Base-by-base conservation (phyloP, 495 filamentous ascomycete species). In the Parachaetomium inaequale region DNA sequence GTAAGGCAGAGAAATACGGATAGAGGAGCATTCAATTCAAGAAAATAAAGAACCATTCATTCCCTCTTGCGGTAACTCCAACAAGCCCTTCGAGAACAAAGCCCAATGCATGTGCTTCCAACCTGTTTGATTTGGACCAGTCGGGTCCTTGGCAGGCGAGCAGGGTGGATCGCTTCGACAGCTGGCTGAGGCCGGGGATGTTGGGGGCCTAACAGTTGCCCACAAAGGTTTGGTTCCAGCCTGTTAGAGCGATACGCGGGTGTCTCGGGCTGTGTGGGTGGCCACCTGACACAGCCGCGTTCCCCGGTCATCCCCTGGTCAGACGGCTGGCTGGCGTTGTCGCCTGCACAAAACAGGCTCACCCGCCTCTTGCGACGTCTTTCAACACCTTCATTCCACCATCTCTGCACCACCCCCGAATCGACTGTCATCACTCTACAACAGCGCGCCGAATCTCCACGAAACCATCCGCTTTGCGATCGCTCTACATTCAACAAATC, bases 281-380 rank as follows among this genome's bases (percentile, higher is more conserved):
- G n/a, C 58, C 57, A 42, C 63, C 58, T 43, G 38, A 63, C 61
- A 58, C 70, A 67, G 63, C 63, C 63, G 38, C 55, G 52, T 64
- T 66, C 60, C 65, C 65, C n/a, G 54, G 55, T 28, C 65, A 47
- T 61, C 54, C 61, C 62, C 66, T 61, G 61, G 60, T 68, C 62
- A 60, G 32, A 23, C 23, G 25, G 26, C 32, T 45, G 55, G 40
- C 60, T 68, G 64, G 58, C 61, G 67, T n/a, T 68, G 68, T 69
- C 66, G 60, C 64, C 68, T 63, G 68, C 64, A 49, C 60, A 70
- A 71, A 69, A 65, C 68, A 66, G 65, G 68, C 68, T 61, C 59
- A 64, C 61, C 62, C 58, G 54, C 61, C 51, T 51, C 45, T 54
- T 46, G 50, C 61, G 64, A 61, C 63, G 59, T 62, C 56, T 62